A percentile compares a stretch with the other conserved stretches of the same genome.
Evolutionary conservation across 108 stramenopile species (phyloP).

Genomic region (Nannochloropsis oceanica): DNA sequence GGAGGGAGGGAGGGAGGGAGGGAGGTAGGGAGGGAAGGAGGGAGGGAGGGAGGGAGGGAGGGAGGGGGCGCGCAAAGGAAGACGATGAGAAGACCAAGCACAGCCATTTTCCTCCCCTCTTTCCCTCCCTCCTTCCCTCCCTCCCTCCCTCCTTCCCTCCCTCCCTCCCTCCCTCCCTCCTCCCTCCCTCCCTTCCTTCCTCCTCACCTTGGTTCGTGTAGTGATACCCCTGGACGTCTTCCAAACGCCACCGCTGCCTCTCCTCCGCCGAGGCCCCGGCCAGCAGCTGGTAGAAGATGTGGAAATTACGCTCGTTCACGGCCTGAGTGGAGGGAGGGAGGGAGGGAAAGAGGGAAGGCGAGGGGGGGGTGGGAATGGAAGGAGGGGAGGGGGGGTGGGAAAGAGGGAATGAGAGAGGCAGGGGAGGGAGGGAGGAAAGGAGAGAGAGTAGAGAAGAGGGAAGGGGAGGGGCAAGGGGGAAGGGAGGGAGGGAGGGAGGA

Average conservation of each 20-base stretch:
- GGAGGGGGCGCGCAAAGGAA: too few relatives aligned
- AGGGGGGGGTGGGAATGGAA: not conserved
- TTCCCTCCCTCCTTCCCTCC: too few relatives aligned
- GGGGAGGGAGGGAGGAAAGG: too few relatives aligned
- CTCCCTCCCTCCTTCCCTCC: not conserved
- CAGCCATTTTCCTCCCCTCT: too few relatives aligned
- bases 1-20: too few relatives aligned
- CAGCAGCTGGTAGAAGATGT: slow-evolving; percentile 13
- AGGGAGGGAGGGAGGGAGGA: not conserved
- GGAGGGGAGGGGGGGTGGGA: too few relatives aligned
- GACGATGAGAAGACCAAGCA: too few relatives aligned
- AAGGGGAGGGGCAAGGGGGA: too few relatives aligned
- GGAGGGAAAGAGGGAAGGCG: not conserved
- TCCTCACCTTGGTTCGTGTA: not conserved
- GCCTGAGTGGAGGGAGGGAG: slow-evolving; percentile 38
- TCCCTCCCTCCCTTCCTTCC: not conserved
- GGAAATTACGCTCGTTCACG: slow-evolving; percentile 35
- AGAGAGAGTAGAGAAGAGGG: not conserved
- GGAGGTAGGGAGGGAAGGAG: too few relatives aligned
- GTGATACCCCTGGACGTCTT: not conserved
- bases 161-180: not conserved
- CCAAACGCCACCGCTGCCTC: not conserved
- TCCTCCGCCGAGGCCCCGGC: not conserved
- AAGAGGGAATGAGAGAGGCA: too few relatives aligned
- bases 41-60: too few relatives aligned